Evolutionary conservation across 2,329 filamentous ascomycete species (phyloP), one percentile per base, ranked within the genome.

Genomic region (Aspergillus fumigatus): DNA sequence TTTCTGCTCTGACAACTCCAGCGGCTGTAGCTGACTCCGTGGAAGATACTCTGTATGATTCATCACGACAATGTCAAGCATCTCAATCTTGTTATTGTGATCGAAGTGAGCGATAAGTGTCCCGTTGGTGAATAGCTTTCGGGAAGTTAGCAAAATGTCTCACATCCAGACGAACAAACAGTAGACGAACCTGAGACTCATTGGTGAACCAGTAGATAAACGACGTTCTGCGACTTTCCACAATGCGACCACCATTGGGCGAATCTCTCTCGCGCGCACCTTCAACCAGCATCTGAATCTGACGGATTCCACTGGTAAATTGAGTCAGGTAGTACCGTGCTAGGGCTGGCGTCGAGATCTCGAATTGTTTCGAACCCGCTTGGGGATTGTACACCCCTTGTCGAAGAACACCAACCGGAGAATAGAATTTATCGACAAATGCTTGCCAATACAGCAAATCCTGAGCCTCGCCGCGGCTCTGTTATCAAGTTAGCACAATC

Each of bases 121-220:
- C 47, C 93, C 93, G n/a, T 80, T 84, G 9, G 88, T 87, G 51
- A 95, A 85, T 41, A 95, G 80, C 87, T 93, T 52, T 8, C 38
- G 19, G 14, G 1, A 47, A 26, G 26, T 57, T 35, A 55, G 54
- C 47, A 27, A 59, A 38, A 6, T 9, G 53, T 47, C 49, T 26
- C 43, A 50, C 27, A 41, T 19, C 7, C 10, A 26, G 38, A 43
- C 32, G 11, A 50, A 50, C 35, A 35, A 50, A 50, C 35, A 35
- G 14, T 25, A n/a, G 49, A 80, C 84, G 74, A 80, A 93, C 89
- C 70, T 94, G 91, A 58, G 88, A 89, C 52, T 88, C 88, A 60
- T 88, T 90, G 52, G 89, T 85, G 68, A 93, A 97, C 84, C 90
- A 95, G 70, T 96, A 95, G 4, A 94, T 88, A 56, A 97, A 84